Percentiles rank a stretch among this genome's conserved stretches.
Evolutionary conservation across 2,329 filamentous ascomycete species (phyloP).

Genomic region (Sporothrix schenckii): DNA sequence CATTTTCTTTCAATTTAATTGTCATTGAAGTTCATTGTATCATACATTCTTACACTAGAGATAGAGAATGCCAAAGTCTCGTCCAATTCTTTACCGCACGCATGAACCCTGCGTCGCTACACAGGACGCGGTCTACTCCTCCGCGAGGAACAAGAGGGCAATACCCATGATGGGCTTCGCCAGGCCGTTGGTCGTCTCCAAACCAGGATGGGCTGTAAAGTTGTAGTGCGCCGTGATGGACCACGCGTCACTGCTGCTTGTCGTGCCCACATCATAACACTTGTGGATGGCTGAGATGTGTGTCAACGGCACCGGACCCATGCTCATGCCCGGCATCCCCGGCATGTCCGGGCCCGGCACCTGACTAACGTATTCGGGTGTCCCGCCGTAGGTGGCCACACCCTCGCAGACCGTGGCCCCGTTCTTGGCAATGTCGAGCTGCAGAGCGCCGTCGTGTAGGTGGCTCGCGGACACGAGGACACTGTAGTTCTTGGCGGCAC

Average conservation of each 20-base stretch:
- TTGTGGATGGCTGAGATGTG: conserved; percentile 35
- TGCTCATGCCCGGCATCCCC: conserved; percentile 28
- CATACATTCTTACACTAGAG: neutral
- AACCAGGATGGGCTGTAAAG: conserved; percentile 34
- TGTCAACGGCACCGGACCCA: conserved; percentile 26
- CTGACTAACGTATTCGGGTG: conserved; percentile 31
- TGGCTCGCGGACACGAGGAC: conserved; percentile 30
- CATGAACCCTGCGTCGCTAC: neutral
- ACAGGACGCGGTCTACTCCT: neutral
- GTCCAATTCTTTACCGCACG: neutral
- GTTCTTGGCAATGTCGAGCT: conserved; percentile 32
- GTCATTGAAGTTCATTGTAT: conserved; percentile 9
- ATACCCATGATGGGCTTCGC: conserved; percentile 37
- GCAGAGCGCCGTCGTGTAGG: conserved; percentile 36
- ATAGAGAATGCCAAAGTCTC: conserved; percentile 17
- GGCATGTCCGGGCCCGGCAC: conserved; percentile 13
- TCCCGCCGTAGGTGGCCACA: conserved; percentile 35
- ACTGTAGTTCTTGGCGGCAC: conserved; percentile 29
- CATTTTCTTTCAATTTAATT: neutral
- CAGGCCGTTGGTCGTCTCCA: conserved; percentile 28
- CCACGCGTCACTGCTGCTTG: conserved; percentile 35
- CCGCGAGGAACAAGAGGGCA: conserved; percentile 34
- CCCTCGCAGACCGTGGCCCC: conserved; percentile 32
- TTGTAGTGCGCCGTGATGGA: conserved; percentile 37
- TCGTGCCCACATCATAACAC: conserved; percentile 32